Conservation (phyloP, 1,139 yeast genomes). For the Sugiyamaella japonica region DNA sequence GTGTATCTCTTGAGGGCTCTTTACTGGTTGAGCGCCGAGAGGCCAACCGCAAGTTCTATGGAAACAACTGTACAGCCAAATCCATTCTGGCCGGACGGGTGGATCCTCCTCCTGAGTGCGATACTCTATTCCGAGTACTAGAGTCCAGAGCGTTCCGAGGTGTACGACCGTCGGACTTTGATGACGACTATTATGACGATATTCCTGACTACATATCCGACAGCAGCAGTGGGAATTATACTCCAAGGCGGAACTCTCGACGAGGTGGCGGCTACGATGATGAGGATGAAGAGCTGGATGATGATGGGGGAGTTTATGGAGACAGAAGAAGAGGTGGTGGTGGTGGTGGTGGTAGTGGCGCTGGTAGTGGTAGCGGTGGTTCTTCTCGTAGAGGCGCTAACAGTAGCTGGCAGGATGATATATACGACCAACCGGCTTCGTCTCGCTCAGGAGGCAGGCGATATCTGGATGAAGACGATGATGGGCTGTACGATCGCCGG, state of each 20-base stretch:
- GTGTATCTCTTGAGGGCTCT: constrained; percentile 95
- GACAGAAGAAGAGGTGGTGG: constrained; percentile 5
- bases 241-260: constrained; percentile 28
- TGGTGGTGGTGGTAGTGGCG: constrained; percentile 19
- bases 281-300: constrained; percentile 43
- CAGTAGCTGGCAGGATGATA: constrained; percentile 73
- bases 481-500: constrained; percentile 20
- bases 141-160: constrained; percentile 82
- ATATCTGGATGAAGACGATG: constrained; percentile 20
- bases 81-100: constrained; percentile 79
- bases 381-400: constrained; percentile 19
- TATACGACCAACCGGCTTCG: constrained; percentile 55
- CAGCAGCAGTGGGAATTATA: constrained; percentile 16
- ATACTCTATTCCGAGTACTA: constrained; percentile 79
- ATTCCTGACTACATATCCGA: constrained; percentile 56
- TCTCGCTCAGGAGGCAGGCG: constrained; percentile 25
- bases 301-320: constrained; percentile 37
- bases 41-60: constrained; percentile 93
- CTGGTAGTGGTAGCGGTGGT: constrained; percentile 20
- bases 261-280: constrained; percentile 42
- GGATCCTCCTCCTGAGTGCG: constrained; percentile 93
- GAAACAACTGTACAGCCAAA: constrained; percentile 81
- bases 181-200: constrained; percentile 63
- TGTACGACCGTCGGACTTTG: constrained; percentile 53
- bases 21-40: constrained; percentile 94